Evolutionary conservation across 2,329 filamentous ascomycete species (phyloP).

Genomic region (Colletotrichum endophyticum): DNA sequence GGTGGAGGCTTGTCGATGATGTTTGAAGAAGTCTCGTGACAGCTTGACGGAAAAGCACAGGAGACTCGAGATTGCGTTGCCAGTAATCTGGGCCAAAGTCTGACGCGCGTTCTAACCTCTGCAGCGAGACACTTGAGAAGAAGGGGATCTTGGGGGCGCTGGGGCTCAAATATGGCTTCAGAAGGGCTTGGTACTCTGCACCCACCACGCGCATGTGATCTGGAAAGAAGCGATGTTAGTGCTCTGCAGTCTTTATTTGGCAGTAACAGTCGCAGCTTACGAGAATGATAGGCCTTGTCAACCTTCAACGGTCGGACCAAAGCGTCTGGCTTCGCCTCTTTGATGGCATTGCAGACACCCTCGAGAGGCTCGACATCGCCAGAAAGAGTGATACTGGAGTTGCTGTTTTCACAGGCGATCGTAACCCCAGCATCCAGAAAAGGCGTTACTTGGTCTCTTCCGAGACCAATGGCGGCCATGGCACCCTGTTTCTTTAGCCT

Average conservation of each 20-base stretch:
- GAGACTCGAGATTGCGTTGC: conserved; percentile 20
- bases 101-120: not conserved
- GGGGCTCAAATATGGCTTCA: not conserved
- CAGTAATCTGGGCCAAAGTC: conserved; percentile 13
- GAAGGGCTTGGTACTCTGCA: not conserved
- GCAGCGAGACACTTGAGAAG: conserved; percentile 1
- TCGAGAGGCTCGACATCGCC: conserved; percentile 25
- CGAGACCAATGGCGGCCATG: conserved; percentile 40
- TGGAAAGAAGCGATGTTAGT: not conserved
- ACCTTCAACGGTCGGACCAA: not conserved
- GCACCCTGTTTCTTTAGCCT: conserved; percentile 23
- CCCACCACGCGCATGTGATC: conserved; percentile 17
- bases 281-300: conserved; percentile 6
- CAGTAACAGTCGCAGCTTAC: not conserved
- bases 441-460: not conserved
- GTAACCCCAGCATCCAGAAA: not conserved
- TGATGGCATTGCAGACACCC: conserved; percentile 28
- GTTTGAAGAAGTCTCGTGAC: conserved; percentile 11
- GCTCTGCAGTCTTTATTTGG: not conserved
- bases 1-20: conserved; percentile 24
- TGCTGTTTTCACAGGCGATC: conserved; percentile 20
- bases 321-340: conserved; percentile 2
- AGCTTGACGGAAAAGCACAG: conserved; percentile 16
- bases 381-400: conserved; percentile 31
- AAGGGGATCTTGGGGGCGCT: not conserved